These are phyloP conservation scores for Komagataella ulmi DNA, from an alignment of 805 yeast species.

Conservation along the genomic window DNA sequence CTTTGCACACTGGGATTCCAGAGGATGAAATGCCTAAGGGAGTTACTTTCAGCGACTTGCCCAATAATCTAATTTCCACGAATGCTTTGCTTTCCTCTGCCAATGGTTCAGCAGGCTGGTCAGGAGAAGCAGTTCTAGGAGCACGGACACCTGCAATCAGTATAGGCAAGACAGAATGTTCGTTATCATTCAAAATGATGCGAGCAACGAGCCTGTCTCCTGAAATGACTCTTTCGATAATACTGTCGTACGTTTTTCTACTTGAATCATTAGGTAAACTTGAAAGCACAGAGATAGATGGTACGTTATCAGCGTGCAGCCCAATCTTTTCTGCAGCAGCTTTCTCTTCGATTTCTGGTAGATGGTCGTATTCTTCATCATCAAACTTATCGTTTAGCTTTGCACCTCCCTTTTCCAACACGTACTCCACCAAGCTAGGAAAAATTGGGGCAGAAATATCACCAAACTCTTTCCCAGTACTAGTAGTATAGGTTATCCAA, in stretches of 20 bases:
- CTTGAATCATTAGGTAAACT: slow-evolving; percentile 20
- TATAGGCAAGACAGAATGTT: slow-evolving; percentile 46
- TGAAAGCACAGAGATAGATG: slow-evolving; percentile 12
- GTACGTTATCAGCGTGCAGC: slow-evolving; percentile 29
- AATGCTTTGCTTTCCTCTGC: slow-evolving; percentile 56
- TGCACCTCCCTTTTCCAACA: slow-evolving; percentile 46
- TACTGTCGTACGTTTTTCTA: slow-evolving; percentile 30
- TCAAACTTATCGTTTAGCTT: slow-evolving; percentile 38
- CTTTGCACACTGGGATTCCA: slow-evolving; percentile 46
- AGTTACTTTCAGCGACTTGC: slow-evolving; percentile 41
- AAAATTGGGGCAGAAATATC: slow-evolving; percentile 55
- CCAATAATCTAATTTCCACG: slow-evolving; percentile 51
- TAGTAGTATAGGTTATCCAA: slow-evolving; percentile 38
- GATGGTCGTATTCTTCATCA: slow-evolving; percentile 25
- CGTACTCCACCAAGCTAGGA: slow-evolving; percentile 40
- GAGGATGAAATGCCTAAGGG: slow-evolving; percentile 47
- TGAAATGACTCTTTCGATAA: slow-evolving; percentile 63
- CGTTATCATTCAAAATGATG: slow-evolving; percentile 27
- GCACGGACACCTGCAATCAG: slow-evolving; percentile 61
- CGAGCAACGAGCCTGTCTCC: slow-evolving; percentile 72
- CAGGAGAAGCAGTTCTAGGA: slow-evolving; percentile 49
- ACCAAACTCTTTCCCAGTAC: slow-evolving; percentile 55
- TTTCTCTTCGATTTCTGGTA: slow-evolving; percentile 26
- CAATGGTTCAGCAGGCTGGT: slow-evolving; percentile 34
- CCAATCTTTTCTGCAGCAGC: slow-evolving; percentile 44